Evolutionary conservation across 2,329 filamentous ascomycete genomes (phyloP).

Genomic region (Fusarium algeriense): DNA sequence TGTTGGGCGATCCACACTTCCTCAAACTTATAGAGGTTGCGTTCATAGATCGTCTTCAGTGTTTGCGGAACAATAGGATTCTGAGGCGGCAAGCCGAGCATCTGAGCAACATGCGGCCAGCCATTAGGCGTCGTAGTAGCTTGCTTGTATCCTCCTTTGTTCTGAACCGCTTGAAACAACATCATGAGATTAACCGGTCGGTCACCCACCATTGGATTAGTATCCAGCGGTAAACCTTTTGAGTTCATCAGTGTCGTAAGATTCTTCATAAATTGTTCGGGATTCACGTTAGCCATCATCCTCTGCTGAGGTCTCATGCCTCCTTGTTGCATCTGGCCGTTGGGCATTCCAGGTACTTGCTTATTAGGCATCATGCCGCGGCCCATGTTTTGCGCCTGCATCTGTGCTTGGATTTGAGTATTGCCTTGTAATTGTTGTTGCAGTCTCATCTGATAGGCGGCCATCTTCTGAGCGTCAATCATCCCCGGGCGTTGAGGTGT

Average conservation of each 20-base stretch:
- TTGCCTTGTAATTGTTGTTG: constrained; percentile 78
- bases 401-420: constrained; percentile 64
- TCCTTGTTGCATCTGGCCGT: constrained; percentile 67
- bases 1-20: constrained; percentile 72
- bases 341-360: constrained; percentile 62
- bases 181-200: constrained; percentile 80
- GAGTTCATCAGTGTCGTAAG: constrained; percentile 82
- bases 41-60: constrained; percentile 79
- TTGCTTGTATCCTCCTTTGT: constrained; percentile 82
- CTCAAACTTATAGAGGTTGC: constrained; percentile 83
- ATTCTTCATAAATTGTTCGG: constrained; percentile 80
- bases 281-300: constrained; percentile 61
- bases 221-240: constrained; percentile 79
- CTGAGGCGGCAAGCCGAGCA: constrained; percentile 73
- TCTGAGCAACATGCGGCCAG: constrained; percentile 80
- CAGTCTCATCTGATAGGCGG: constrained; percentile 84
- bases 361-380: constrained; percentile 67
- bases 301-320: constrained; percentile 65
- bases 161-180: constrained; percentile 79
- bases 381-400: constrained; percentile 62
- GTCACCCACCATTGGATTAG: constrained; percentile 78
- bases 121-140: constrained; percentile 76
- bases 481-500: constrained; percentile 47
- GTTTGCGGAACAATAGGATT: constrained; percentile 76
- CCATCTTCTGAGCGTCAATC: constrained; percentile 79